Base-by-base conservation (phyloP, 2,329 filamentous ascomycete species). In the Boeremia lycopersici region DNA sequence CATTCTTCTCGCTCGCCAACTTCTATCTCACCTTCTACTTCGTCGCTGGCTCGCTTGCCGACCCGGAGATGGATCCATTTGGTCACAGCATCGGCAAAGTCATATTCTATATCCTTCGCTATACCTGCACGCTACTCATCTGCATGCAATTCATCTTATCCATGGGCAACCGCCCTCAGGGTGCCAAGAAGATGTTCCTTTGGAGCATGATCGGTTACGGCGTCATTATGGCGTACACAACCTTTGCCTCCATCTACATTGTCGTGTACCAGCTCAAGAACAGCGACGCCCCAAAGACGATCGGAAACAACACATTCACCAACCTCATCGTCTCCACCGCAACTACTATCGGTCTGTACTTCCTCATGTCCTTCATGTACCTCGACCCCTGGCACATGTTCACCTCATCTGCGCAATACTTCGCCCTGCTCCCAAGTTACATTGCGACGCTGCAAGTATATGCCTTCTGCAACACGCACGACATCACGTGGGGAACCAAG, bases 21-120 rank as follows among this genome's bases (percentile, higher is more conserved):
- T 99, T 98, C 82, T 99, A 98, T 76, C 87, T 99, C 47, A 96
- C 93, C 53, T 99, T 99, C 79, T 99, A 93, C 83, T 99, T 99
- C 79, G 89, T 99, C 63, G 92, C 92, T 19, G 95, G 95, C 38
- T 96, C 93, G 35, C 83, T 99, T 13, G 84, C 89, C 0, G 91
- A 98, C 68, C 79, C 85, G 0, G 79, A 80, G 25, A 81, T 96
- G 62, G 95, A 99, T 74, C 96, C 96, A 0, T 99, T 99, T 65
- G 93, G 93, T 13, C 90, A 96, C 76, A 84, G 87, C 59, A 88
- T 96, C 60, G 93, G 90, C 43, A 85, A 86, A 62, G 86, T 89
- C 77, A 90, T 99, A 73, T 99, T 98, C 77, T 84, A 87, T 58
- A 82, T 97, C 56, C 79, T 99, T 35, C 86, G 92, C 47, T 99